These are phyloP conservation scores for Populus simonii DNA, from an alignment of 345 rosid genomes.

Conservation along the genomic window DNA sequence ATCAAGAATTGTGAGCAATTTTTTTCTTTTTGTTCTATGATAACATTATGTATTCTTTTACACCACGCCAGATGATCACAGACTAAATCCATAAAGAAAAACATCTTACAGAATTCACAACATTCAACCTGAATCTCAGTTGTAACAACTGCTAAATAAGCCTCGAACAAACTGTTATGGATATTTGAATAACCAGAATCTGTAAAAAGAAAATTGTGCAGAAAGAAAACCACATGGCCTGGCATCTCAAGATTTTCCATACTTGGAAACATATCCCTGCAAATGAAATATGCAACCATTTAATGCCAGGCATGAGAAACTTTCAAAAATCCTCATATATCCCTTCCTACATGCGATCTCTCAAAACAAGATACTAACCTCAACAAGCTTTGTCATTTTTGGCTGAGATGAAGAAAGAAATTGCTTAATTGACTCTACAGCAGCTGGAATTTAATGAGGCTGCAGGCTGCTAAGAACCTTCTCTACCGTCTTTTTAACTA, in stretches of 20 bases:
- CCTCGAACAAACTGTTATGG: conserved; percentile 16
- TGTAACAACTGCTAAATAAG: conserved; percentile 13
- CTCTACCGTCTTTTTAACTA: conserved; percentile 70
- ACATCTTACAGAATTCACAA: conserved; percentile 10
- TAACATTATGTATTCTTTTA: not conserved
- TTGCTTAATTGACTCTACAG: conserved; percentile 45
- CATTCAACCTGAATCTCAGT: conserved; percentile 21
- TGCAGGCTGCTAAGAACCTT: conserved; percentile 64
- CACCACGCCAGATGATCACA: not conserved
- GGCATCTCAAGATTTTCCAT: conserved; percentile 55
- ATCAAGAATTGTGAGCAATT: not conserved
- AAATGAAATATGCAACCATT: conserved; percentile 29
- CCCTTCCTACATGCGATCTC: not conserved
- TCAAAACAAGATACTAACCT: conserved; percentile 50
- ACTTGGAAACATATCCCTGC: conserved; percentile 77
- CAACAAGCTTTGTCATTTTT: conserved; percentile 70
- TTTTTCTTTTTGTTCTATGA: not conserved
- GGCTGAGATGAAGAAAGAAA: conserved; percentile 55
- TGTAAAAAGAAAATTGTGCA: conserved; percentile 28
- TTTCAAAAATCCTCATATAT: conserved; percentile 7
- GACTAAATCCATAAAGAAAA: conserved; percentile 12
- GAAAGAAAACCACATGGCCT: conserved; percentile 15
- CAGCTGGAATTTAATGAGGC: conserved; percentile 57
- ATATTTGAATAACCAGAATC: conserved; percentile 7
- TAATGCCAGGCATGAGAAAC: conserved; percentile 19